Conservation (phyloP, 305 asterid genomes). For the Plantago rigida region DNA sequence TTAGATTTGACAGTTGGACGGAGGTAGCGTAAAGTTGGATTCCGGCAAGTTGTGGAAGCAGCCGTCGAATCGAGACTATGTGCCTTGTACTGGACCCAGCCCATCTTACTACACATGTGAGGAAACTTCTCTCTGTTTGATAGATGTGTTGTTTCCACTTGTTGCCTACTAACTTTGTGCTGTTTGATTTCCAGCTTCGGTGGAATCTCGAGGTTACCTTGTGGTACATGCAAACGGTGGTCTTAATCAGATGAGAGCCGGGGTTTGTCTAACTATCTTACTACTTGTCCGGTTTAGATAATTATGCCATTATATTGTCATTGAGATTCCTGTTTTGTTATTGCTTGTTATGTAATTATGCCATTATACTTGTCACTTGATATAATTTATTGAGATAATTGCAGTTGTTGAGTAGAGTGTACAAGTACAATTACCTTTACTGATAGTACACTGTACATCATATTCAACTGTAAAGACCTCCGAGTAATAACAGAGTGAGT, state of each 20-base stretch:
- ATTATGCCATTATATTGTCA: background rate
- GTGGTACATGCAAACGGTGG: conserved; percentile 94
- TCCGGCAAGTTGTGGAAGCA: conserved; percentile 72
- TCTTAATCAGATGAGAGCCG: conserved; percentile 94
- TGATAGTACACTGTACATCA: no score
- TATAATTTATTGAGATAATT: background rate
- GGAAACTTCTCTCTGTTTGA: conserved; percentile 17
- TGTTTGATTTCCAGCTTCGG: conserved; percentile 44
- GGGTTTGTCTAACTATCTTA: conserved; percentile 43
- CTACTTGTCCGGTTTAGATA: conserved; percentile 4
- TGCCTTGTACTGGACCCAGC: conserved; percentile 67
- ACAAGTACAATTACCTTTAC: no score
- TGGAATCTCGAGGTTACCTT: conserved; percentile 72
- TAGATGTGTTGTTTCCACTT: conserved; percentile 14
- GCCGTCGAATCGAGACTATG: conserved; percentile 68
- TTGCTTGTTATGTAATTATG: no score
- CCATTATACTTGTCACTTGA: no score
- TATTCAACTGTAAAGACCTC: no score
- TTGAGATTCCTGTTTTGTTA: conserved; percentile 1
- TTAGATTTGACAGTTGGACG: conserved; percentile 67
- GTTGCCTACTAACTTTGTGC: conserved; percentile 25
- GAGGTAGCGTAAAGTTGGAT: conserved; percentile 17
- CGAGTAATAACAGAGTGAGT: background rate
- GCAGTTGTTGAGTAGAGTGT: no score
- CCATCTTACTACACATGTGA: conserved; percentile 56